phyloP scores from a whole-genome alignment of 2,329 filamentous ascomycete species.

The Xylariales sp. region DNA sequence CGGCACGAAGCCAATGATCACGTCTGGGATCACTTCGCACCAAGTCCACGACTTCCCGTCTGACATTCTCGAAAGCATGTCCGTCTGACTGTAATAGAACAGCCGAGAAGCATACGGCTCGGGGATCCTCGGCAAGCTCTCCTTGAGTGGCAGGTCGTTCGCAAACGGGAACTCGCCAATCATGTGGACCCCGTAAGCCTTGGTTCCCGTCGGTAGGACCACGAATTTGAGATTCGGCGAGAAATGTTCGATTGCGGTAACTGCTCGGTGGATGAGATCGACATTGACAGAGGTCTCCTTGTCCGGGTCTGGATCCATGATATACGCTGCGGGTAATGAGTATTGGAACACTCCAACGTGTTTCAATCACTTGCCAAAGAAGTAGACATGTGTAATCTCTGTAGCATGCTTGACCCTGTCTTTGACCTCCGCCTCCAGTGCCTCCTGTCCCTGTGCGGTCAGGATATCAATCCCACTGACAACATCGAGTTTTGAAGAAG shows the following conservation, averaged over 20 bases:
- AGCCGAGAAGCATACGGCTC: conserved; percentile 36
- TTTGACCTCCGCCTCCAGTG: conserved; percentile 28
- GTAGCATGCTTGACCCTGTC: conserved; percentile 29
- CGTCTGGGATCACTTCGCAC: conserved; percentile 34
- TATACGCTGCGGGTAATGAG: conserved; percentile 33
- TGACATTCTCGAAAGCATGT: conserved; percentile 30
- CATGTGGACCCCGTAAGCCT: conserved; percentile 31
- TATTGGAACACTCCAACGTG: no score
- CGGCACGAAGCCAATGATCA: conserved; percentile 36
- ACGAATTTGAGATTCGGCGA: conserved; percentile 33
- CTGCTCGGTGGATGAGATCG: conserved; percentile 31
- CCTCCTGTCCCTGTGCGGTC: conserved; percentile 19
- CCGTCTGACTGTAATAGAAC: conserved; percentile 43
- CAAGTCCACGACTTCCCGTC: conserved; percentile 28
- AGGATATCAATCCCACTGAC: conserved; percentile 32
- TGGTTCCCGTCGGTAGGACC: conserved; percentile 36
- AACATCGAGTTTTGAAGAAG: conserved; percentile 26
- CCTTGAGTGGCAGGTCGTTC: conserved; percentile 26
- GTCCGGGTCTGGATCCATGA: conserved; percentile 28
- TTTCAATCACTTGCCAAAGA: conserved; percentile 26
- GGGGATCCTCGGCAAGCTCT: conserved; percentile 34
- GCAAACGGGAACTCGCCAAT: conserved; percentile 22
- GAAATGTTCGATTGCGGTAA: conserved; percentile 32
- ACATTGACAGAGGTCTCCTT: conserved; percentile 31
- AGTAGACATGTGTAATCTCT: conserved; percentile 38